phyloP scores from a whole-genome alignment of 116 monocot species.

The Phalaenopsis hybrid region DNA sequence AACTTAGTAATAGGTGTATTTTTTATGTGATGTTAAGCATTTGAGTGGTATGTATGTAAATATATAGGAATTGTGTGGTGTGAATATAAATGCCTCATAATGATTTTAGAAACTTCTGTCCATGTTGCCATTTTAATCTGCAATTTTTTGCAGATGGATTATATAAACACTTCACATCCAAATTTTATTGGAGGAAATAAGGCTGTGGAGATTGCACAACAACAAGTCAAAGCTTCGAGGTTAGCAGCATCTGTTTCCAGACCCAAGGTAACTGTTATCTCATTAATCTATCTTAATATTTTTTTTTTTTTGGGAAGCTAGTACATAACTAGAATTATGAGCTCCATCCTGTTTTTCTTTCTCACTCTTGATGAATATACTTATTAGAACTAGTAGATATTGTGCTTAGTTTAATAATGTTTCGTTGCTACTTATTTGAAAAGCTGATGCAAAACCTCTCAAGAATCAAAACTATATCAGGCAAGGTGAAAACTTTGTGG shows the following conservation, averaged over 20 bases:
- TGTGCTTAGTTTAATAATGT: neutral
- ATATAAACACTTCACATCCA: slow-evolving; percentile 98
- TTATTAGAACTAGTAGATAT: neutral
- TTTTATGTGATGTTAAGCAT: too few species aligned
- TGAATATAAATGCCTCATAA: too few species aligned
- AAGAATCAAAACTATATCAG: neutral
- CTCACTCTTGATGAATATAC: neutral
- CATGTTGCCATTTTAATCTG: neutral
- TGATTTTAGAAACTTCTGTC: neutral
- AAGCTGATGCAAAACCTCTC: neutral
- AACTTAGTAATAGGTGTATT: too few species aligned
- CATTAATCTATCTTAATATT: neutral
- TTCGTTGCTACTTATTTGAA: neutral
- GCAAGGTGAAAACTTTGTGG: neutral
- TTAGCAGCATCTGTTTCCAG: slow-evolving; percentile 33
- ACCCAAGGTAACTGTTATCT: slow-evolving; percentile 46
- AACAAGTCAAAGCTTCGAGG: slow-evolving; percentile 72
- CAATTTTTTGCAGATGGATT: slow-evolving; percentile 72
- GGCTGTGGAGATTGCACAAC: slow-evolving; percentile 79
- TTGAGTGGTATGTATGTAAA: too few species aligned
- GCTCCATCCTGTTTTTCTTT: neutral
- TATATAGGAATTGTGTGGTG: too few species aligned
- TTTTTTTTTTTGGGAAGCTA: neutral
- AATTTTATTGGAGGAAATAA: slow-evolving; percentile 94
- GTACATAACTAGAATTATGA: neutral